Evolutionary conservation across 768 basidiomycete genomes (phyloP), one percentile per base, ranked within the genome.

Genomic region (Tephrocybe rancida): DNA sequence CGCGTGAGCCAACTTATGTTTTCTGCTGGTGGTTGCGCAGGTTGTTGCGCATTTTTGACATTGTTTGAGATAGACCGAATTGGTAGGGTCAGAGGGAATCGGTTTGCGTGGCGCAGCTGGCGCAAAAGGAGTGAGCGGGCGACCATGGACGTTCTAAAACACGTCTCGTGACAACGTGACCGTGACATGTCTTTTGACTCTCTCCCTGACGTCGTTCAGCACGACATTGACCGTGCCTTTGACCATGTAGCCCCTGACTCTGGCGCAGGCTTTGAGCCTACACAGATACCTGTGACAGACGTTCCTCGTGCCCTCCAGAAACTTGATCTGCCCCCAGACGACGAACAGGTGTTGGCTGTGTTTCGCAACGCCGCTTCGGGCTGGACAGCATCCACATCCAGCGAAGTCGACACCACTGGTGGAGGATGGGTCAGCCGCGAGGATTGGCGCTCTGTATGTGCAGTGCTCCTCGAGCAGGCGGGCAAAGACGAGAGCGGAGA

Each of bases 401-500:
- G 54, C 18, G 44, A 55, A 2, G 58, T 62, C 5, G 50, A 56
- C 5, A 53, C 49, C 5, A 58, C 61, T 16, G 51, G 54, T 5
- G 63, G 60, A 27, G 71, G 66, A 13, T 67, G 67, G 39, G 80
- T 94, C 22, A 81, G 77, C 58, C 72, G 77, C 44, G 83, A 84
- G 25, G 91, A 92, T 64, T 94, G 88, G 88, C 80, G 88, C 32
- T 79, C 88, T 11, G 87, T 94, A 3, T 93, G 91, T 64, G 84
- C 86, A 9, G 87, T 87, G 3, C 71, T 94, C 11, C 73, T 93
- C 3, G 86, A 84, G 54, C 71, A 67, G 19, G 70, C 66, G 34
- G 65, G 61, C 48, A 59, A 57, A 52, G 60, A 45, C 27, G 66
- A 67, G 18, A 65, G 66, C 38, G 70, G 54, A 24, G 66, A 63